A percentile compares a stretch with the other conserved stretches of the same genome.
Conservation (phyloP, 352 stramenopile species). For the Globisporangium camurandrum region DNA sequence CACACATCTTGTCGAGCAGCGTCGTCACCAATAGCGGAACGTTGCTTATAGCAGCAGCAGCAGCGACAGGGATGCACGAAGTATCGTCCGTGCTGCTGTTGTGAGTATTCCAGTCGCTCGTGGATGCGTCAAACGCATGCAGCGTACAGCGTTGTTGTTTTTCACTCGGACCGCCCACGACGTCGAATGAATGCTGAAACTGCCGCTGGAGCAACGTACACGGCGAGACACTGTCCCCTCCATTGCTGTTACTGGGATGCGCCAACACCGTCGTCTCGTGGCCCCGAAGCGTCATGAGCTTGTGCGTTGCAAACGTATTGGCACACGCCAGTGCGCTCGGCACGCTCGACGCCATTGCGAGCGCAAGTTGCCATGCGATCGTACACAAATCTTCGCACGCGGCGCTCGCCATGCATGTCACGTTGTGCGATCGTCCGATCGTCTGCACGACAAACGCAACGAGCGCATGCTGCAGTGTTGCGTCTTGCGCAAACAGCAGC, state of each 20-base stretch:
- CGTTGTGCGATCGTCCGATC: constrained; percentile 14
- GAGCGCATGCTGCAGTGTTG: constrained; percentile 3
- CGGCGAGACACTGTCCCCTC: too few relatives aligned
- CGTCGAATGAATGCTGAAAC: constrained; percentile 20
- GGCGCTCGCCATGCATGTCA: constrained; percentile 14
- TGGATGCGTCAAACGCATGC: constrained; percentile 15
- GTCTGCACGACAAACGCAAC: constrained; percentile 21
- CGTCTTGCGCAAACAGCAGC: background rate
- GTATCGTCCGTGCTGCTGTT: background rate
- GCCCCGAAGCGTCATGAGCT: background rate
- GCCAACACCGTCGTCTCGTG: background rate
- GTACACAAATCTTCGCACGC: constrained; percentile 36
- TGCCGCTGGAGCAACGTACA: constrained; percentile 31
- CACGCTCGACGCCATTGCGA: constrained; percentile 26
- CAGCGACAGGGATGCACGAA: background rate
- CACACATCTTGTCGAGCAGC: constrained; percentile 30
- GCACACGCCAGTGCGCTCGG: constrained; percentile 24
- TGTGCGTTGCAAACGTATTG: constrained; percentile 1
- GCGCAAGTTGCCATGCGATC: constrained; percentile 23
- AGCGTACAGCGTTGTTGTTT: constrained; percentile 17
- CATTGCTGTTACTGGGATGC: too few relatives aligned
- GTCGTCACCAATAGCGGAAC: constrained; percentile 12
- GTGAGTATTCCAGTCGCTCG: background rate
- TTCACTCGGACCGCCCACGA: constrained; percentile 29
- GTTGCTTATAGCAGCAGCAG: background rate